A percentile compares a stretch with the other conserved stretches of the same genome.
phyloP scores from a whole-genome alignment of 768 basidiomycete species.

The Mycena haematopus region DNA sequence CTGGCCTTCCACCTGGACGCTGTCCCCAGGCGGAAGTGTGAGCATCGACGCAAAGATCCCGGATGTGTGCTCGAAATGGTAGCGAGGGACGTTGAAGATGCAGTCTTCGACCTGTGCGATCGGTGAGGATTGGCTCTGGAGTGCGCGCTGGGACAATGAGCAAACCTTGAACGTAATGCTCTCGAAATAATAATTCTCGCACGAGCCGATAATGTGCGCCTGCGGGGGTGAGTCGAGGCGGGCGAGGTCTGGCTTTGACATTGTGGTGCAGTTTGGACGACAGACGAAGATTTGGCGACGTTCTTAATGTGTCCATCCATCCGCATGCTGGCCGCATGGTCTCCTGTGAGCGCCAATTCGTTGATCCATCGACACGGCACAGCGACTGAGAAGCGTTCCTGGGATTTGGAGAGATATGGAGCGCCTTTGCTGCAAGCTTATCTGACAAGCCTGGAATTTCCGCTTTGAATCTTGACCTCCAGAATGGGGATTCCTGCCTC shows the following conservation, averaged over 20 bases:
- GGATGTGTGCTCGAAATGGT: slow-evolving; percentile 41
- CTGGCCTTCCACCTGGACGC: slow-evolving; percentile 34
- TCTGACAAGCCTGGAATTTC: background rate
- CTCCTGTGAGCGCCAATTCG: background rate
- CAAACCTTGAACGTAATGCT: background rate
- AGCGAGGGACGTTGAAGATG: slow-evolving; percentile 46
- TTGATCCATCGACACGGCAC: background rate
- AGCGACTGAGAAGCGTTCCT: background rate
- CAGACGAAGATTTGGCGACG: background rate
- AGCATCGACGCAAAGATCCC: slow-evolving; percentile 44
- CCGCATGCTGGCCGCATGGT: background rate
- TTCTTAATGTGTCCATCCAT: background rate
- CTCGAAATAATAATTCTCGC: background rate
- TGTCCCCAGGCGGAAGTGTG: slow-evolving; percentile 33
- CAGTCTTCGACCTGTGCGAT: slow-evolving; percentile 45
- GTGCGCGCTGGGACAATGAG: too few relatives aligned
- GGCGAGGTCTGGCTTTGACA: background rate
- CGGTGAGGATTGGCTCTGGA: background rate
- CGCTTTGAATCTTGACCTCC: too few relatives aligned
- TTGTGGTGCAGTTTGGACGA: background rate
- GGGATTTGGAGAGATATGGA: background rate
- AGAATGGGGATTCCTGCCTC: too few relatives aligned
- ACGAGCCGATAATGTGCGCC: background rate
- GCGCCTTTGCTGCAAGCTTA: background rate
- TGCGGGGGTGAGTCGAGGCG: background rate